A percentile compares a stretch with the other conserved stretches of the same genome.
Conservation (phyloP, 345 rosid species). For the Leavenworthia alabamica region DNA sequence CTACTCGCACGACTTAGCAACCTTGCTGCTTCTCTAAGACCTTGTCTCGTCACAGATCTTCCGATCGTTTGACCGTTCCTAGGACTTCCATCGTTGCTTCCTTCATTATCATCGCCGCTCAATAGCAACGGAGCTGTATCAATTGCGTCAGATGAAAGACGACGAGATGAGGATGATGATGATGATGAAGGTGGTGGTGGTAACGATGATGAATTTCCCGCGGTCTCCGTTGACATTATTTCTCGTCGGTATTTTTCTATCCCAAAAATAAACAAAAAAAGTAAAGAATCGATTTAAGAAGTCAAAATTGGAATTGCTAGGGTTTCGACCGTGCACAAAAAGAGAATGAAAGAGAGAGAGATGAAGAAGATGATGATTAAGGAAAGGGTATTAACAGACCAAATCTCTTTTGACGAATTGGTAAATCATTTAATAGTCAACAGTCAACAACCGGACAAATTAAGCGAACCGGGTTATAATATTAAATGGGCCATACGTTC, state of each 20-base stretch:
- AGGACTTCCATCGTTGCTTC: conserved; percentile 19
- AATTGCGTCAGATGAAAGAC: conserved; percentile 52
- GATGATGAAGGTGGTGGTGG: conserved; percentile 26
- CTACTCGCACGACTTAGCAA: conserved; percentile 35
- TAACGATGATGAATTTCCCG: conserved; percentile 9
- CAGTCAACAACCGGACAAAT: conserved; percentile 12
- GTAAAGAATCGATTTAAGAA: not conserved
- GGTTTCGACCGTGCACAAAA: conserved; percentile 21
- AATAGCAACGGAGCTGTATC: conserved; percentile 69
- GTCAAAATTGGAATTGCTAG: conserved; percentile 24
- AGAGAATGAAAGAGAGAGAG: not conserved
- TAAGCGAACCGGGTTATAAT: not conserved
- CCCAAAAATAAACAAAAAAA: not conserved
- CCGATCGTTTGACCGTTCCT: conserved; percentile 21
- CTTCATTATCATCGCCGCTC: conserved; percentile 22
- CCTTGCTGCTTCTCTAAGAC: conserved; percentile 78
- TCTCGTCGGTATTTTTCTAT: not conserved
- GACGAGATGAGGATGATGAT: conserved; percentile 25
- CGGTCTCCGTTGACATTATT: conserved; percentile 35
- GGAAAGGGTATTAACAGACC: not conserved
- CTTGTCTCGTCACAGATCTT: conserved; percentile 58
- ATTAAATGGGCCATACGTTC: not conserved
- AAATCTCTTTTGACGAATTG: not conserved
- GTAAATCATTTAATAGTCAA: conserved; percentile 23
- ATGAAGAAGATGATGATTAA: not conserved